phyloP scores from a whole-genome alignment of 2,329 filamentous ascomycete species.

The Ceratocystiopsis minuta region DNA sequence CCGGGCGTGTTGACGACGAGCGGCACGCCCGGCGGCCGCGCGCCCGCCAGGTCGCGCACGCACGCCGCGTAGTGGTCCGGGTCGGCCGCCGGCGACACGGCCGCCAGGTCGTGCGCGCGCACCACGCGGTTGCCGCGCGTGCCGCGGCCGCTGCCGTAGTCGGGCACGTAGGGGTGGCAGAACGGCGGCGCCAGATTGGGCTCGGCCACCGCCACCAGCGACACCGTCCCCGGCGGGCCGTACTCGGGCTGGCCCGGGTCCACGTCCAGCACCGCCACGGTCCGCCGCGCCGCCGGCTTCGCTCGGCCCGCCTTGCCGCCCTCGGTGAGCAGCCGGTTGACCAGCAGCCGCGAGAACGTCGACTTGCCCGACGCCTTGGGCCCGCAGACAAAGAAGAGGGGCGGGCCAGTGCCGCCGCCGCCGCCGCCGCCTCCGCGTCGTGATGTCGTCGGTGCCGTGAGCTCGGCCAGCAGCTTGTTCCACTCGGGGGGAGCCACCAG shows the following conservation, averaged over 20 bases:
- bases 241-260: constrained; percentile 68
- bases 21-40: constrained; percentile 21
- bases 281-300: constrained; percentile 7
- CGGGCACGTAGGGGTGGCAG: constrained; percentile 29
- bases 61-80: constrained; percentile 49
- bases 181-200: constrained; percentile 52
- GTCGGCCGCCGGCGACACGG: constrained; percentile 46
- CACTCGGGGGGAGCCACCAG: constrained; percentile 39
- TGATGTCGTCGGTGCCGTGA: constrained; percentile 18
- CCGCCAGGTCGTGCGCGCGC: constrained; percentile 48
- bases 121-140: constrained; percentile 23
- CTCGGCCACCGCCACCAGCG: constrained; percentile 40
- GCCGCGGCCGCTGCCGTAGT: constrained; percentile 16
- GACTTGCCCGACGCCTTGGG: constrained; percentile 61
- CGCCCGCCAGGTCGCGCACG: constrained; percentile 37
- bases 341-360: constrained; percentile 48
- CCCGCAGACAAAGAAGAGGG: constrained; percentile 43
- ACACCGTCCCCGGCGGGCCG: constrained; percentile 49
- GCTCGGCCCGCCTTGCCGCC: constrained; percentile 7
- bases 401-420: constrained; percentile 13
- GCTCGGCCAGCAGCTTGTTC: constrained; percentile 38
- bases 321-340: constrained; percentile 47
- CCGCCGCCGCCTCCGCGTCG: constrained; percentile 4
- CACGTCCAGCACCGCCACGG: constrained; percentile 49
- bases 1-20: constrained; percentile 59